A percentile compares a stretch with the other conserved stretches of the same genome.
These are phyloP conservation scores for Neopestalotiopsis rosae DNA, from an alignment of 2,329 filamentous ascomycete species.

Conservation along the genomic window DNA sequence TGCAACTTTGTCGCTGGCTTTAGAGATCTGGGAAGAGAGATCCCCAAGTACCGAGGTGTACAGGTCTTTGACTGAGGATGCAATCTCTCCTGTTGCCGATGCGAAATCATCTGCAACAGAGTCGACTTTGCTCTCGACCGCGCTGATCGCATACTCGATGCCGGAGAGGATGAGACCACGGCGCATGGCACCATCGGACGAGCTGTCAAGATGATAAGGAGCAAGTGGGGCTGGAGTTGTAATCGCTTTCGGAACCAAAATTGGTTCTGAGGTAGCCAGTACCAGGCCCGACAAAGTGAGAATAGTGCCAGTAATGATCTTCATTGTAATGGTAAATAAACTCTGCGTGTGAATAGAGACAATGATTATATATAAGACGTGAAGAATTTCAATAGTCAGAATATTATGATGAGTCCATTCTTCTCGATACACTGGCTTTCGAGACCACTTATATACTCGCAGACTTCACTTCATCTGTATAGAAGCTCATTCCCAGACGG, in stretches of 20 bases:
- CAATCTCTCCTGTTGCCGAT: neutral
- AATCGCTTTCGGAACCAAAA: neutral
- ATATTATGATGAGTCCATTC: neutral
- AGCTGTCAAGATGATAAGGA: neutral
- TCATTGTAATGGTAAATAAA: neutral
- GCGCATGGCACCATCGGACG: neutral
- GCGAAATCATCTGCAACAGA: neutral
- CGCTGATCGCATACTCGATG: neutral
- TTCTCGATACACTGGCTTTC: neutral
- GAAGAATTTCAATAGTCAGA: neutral
- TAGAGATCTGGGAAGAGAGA: neutral
- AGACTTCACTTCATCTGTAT: neutral
- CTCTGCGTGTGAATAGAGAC: neutral
- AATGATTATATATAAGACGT: neutral
- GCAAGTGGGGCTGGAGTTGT: neutral
- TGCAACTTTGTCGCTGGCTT: neutral
- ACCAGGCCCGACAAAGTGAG: neutral
- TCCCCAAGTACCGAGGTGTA: neutral
- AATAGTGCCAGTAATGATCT: neutral
- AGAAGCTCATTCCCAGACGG: no score
- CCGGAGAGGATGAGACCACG: neutral
- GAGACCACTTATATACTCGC: neutral
- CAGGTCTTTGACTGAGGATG: neutral
- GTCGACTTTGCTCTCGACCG: neutral
- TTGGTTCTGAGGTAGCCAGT: conserved; percentile 2